Percentiles rank a stretch among this genome's conserved stretches.
phyloP scores from a whole-genome alignment of 768 basidiomycete genomes.

The Lactifluus piperatus region DNA sequence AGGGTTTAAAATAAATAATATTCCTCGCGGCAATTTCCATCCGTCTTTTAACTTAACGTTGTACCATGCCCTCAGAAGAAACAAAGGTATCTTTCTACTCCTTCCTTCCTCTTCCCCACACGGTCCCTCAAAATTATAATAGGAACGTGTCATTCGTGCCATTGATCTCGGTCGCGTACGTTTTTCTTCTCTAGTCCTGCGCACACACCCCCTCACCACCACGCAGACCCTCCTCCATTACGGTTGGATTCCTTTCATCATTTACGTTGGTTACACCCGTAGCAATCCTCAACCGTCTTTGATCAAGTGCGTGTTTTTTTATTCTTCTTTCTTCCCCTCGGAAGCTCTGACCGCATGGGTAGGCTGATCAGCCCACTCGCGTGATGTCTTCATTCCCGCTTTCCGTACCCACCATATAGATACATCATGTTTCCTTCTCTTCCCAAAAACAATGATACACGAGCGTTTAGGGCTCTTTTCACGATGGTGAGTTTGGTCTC shows the following conservation, averaged over 20 bases:
- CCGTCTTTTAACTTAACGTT: conserved; percentile 29
- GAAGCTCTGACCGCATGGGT: not conserved
- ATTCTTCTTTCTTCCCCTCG: not conserved
- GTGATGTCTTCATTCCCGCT: conserved; percentile 35
- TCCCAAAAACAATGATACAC: conserved; percentile 12
- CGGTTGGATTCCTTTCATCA: conserved; percentile 94
- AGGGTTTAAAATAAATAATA: no score
- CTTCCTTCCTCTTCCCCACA: not conserved
- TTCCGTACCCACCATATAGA: not conserved
- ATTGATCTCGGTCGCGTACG: conserved; percentile 76
- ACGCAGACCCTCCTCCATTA: conserved; percentile 83
- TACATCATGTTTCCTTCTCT: conserved; percentile 9
- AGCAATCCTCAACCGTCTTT: conserved; percentile 92
- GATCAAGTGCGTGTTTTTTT: conserved; percentile 68
- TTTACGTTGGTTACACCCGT: conserved; percentile 88
- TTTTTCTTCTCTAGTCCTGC: not conserved
- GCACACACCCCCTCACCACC: not conserved
- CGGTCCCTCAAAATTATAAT: not conserved
- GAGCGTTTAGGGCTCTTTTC: no score
- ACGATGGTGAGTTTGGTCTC: conserved; percentile 2
- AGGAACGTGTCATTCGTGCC: conserved; percentile 80
- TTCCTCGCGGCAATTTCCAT: conserved; percentile 19
- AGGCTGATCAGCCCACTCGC: conserved; percentile 94
- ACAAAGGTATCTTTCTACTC: conserved; percentile 58
- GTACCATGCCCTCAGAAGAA: conserved; percentile 79